Conservation (phyloP, 495 filamentous ascomycete species). For the Hypoxylon crocopeplum region DNA sequence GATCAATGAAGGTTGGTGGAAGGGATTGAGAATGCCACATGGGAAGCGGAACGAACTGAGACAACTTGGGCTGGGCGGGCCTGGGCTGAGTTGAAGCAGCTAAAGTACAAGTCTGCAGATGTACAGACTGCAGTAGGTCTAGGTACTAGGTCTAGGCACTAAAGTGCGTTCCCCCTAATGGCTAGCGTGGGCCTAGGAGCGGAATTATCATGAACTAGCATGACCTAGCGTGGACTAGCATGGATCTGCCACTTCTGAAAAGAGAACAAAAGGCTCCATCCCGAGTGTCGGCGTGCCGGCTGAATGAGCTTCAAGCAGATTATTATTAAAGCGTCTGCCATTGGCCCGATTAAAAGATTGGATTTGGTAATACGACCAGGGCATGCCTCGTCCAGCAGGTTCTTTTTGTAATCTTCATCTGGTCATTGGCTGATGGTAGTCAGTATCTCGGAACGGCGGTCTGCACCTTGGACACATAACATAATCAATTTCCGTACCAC, state of each 20-base stretch:
- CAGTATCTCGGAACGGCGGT: conserved; percentile 30
- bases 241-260: conserved; percentile 22
- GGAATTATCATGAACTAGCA: conserved; percentile 9
- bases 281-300: conserved; percentile 35
- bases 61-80: background rate
- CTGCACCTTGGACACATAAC: conserved; percentile 16
- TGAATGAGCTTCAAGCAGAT: conserved; percentile 35
- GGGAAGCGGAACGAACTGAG: conserved; percentile 5
- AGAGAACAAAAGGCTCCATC: conserved; percentile 19
- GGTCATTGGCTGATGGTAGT: conserved; percentile 25
- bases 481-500: too few species aligned
- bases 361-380: conserved; percentile 33
- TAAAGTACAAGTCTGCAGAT: too few species aligned
- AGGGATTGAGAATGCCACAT: conserved; percentile 27
- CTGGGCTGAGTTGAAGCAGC: too few species aligned
- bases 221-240: conserved; percentile 2
- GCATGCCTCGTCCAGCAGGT: background rate
- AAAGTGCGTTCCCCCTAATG: too few species aligned
- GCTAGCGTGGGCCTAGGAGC: background rate
- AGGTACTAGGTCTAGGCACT: too few species aligned
- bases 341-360: conserved; percentile 27
- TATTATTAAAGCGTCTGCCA: conserved; percentile 31
- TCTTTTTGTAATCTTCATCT: conserved; percentile 33
- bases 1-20: conserved; percentile 18
- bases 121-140: background rate